Percentiles rank a stretch among this genome's conserved stretches.
These are phyloP conservation scores for Eremothecium gossypii DNA, from an alignment of 1,139 yeast species.

Conservation along the genomic window DNA sequence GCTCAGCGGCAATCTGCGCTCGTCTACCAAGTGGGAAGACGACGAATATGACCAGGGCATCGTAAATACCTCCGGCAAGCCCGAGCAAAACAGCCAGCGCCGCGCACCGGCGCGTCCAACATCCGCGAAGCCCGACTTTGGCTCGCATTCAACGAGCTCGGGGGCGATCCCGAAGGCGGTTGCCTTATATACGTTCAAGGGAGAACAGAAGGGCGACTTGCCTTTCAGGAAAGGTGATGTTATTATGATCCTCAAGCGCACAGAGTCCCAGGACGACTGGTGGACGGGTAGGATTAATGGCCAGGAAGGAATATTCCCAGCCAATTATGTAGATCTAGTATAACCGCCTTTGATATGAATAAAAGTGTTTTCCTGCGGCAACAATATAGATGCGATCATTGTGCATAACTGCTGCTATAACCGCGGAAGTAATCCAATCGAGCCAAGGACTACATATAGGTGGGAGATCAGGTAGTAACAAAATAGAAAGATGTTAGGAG, in stretches of 20 bases:
- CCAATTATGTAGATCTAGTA: slow-evolving; percentile 84
- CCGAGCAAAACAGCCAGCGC: slow-evolving; percentile 24
- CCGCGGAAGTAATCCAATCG: too few species aligned
- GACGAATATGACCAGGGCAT: slow-evolving; percentile 45
- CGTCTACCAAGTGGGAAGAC: slow-evolving; percentile 66
- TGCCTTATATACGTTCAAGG: slow-evolving; percentile 80
- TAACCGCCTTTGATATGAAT: slow-evolving; percentile 22
- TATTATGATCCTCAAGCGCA: slow-evolving; percentile 75
- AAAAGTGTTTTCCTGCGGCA: too few species aligned
- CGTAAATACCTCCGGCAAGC: slow-evolving; percentile 31
- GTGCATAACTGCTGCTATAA: too few species aligned
- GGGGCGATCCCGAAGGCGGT: slow-evolving; percentile 66
- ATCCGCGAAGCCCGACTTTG: slow-evolving; percentile 44
- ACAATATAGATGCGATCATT: too few species aligned
- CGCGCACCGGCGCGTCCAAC: slow-evolving; percentile 35
- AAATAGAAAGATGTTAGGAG: too few species aligned
- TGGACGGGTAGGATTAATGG: slow-evolving; percentile 93
- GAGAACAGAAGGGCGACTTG: slow-evolving; percentile 86
- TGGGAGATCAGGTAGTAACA: too few species aligned
- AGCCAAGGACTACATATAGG: too few species aligned
- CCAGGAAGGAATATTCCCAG: slow-evolving; percentile 87
- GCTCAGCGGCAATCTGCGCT: slow-evolving; percentile 17
- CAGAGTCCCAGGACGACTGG: slow-evolving; percentile 91
- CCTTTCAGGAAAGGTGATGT: slow-evolving; percentile 92
- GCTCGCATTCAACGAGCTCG: slow-evolving; percentile 18